Evolutionary conservation across 768 basidiomycete species (phyloP), one percentile per base, ranked within the genome.

Genomic region (Suillus ampliporus): DNA sequence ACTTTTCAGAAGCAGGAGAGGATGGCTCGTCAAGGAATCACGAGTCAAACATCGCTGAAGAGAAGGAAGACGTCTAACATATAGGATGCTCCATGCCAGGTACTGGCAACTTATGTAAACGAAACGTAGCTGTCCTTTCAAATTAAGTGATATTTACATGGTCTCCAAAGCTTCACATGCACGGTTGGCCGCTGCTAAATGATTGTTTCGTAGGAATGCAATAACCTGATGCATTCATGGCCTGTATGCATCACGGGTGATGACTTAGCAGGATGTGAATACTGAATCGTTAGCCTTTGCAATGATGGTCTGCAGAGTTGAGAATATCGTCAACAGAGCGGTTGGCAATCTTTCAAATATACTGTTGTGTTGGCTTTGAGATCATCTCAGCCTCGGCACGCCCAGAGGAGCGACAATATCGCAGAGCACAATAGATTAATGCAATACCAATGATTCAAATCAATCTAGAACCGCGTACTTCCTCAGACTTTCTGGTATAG

Each of bases 401-500:
- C 28, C 5, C 37, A 47, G 13, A 44, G 19, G 15, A 10, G 21
- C 4, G 17, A 56, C 34, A 57, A n/a, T 8, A 57, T 23, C 21
- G 48, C 6, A 19, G 4, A 23, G 19, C 38, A 38, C 11, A 6
- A n/a, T 34, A 34, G 10, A 51, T 51, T 19, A 34, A 51, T n/a
- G 37, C 35, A 62, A 31, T 13, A 50, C 35, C 14, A 31, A 21
- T n/a, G 14, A 40, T 19, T 44, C 26, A 53, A 9, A 7, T 69
- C 80, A 94, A 66, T 91, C 88, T 65, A 99, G 77, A 38, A 98
- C 93, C 64, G 88, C 85, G 72, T 99, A 99, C 74, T 97, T 97
- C 76, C 87, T 89, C 65, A 99, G 75, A 66, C 92, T 84, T 52
- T 85, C 81, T 2, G 97, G 96, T 70, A 99, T 93, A 26, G 89